Conservation (phyloP, 805 yeast genomes). For the Metschnikowia kunwiensis region DNA sequence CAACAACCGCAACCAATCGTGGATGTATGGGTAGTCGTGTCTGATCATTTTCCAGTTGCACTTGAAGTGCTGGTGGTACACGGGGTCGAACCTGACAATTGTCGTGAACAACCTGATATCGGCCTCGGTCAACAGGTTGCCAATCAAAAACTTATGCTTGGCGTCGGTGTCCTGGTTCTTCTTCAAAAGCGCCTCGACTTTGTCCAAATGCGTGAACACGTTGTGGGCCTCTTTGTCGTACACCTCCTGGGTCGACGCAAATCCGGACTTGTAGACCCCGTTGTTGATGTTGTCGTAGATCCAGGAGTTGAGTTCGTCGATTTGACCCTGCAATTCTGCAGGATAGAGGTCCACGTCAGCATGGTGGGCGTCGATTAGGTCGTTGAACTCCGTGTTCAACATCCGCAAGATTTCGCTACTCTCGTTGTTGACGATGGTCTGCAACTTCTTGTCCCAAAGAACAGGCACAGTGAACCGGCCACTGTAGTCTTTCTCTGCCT, state of each 20-base stretch:
- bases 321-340: conserved; percentile 44
- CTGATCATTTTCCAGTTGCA: conserved; percentile 83
- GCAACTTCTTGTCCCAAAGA: conserved; percentile 80
- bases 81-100: conserved; percentile 86
- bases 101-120: conserved; percentile 87
- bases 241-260: conserved; percentile 78
- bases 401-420: conserved; percentile 86
- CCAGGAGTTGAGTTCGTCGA: conserved; percentile 80
- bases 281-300: conserved; percentile 82
- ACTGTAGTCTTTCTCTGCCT: conserved; percentile 68
- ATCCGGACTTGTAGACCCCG: conserved; percentile 92
- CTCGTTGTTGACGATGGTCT: conserved; percentile 88
- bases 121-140: conserved; percentile 77
- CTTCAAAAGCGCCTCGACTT: conserved; percentile 59
- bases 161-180: conserved; percentile 35
- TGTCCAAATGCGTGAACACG: conserved; percentile 66
- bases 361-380: conserved; percentile 46
- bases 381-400: conserved; percentile 70
- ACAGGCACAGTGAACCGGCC: conserved; percentile 94
- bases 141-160: conserved; percentile 43
- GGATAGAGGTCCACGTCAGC: conserved; percentile 65
- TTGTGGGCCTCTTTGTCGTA: conserved; percentile 66
- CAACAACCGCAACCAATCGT: conserved; percentile 76
- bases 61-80: conserved; percentile 93
- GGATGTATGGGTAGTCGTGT: conserved; percentile 70